Conservation (phyloP, 371 early-diverging fungal genomes). For the Zopfochytrium polystomum region DNA sequence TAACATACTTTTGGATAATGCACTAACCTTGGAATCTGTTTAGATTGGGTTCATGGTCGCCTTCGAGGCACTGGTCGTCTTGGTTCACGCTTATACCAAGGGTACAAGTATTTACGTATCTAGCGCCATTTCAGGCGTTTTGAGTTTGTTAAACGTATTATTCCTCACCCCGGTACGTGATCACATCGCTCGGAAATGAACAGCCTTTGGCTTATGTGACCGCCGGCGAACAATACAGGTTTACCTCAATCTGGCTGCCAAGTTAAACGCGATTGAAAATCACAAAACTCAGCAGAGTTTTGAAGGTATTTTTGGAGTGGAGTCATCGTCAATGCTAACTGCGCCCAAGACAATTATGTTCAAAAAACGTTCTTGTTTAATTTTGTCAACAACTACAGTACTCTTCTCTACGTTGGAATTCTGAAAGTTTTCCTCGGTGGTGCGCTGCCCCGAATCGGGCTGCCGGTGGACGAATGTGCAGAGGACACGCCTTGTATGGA, state of each 20-base stretch:
- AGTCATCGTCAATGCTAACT: background rate
- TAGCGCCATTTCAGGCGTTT: slow-evolving; percentile 18
- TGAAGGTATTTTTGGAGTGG: slow-evolving; percentile 10
- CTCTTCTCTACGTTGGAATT: slow-evolving; percentile 53
- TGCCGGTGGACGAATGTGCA: slow-evolving; percentile 21
- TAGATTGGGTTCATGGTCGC: slow-evolving; percentile 28
- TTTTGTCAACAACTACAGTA: slow-evolving; percentile 58
- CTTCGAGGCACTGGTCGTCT: slow-evolving; percentile 17
- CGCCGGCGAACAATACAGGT: slow-evolving; percentile 10
- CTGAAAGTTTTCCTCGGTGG: slow-evolving; percentile 44
- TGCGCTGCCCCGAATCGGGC: slow-evolving; percentile 5
- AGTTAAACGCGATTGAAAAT: slow-evolving; percentile 27
- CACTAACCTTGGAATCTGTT: background rate
- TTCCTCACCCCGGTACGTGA: slow-evolving; percentile 37
- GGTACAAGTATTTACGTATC: slow-evolving; percentile 13
- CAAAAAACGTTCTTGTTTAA: slow-evolving; percentile 56
- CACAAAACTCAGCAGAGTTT: slow-evolving; percentile 25
- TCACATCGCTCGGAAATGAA: too few species aligned
- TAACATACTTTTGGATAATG: background rate
- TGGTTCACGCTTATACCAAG: slow-evolving; percentile 14
- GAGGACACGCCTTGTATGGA: slow-evolving; percentile 39
- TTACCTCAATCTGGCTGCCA: slow-evolving; percentile 12
- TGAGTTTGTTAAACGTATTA: slow-evolving; percentile 30
- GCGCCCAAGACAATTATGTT: background rate
- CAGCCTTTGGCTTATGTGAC: background rate